phyloP scores from a whole-genome alignment of 352 stramenopile genomes.

The Globisporangium recalcitrans region DNA sequence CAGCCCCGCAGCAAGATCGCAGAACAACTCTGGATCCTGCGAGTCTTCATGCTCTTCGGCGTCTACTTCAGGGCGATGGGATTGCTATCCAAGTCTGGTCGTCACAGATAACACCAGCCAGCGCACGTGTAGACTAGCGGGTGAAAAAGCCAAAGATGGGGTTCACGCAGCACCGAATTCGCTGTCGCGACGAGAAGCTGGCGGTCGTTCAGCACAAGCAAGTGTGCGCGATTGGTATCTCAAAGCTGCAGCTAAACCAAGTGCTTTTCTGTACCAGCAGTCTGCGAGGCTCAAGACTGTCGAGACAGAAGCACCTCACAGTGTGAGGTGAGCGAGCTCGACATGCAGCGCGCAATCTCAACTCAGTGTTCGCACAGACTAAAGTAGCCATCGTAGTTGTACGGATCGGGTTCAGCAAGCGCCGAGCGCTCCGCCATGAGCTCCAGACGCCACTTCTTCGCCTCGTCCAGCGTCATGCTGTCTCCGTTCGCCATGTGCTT shows the following conservation, averaged over 20 bases:
- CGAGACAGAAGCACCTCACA: too few species aligned
- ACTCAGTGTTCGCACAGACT: constrained; percentile 15
- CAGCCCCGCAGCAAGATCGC: not conserved
- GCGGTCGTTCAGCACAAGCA: too few species aligned
- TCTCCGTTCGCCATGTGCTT: constrained; percentile 17
- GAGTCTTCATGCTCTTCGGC: not conserved
- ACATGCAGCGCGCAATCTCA: not conserved
- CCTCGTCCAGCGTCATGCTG: constrained; percentile 21
- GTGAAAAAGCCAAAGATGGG: not conserved
- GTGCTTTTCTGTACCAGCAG: too few species aligned
- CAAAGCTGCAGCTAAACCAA: too few species aligned
- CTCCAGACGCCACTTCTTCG: constrained; percentile 18
- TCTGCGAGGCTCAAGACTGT: too few species aligned
- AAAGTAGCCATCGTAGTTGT: constrained; percentile 10
- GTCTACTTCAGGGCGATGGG: too few species aligned
- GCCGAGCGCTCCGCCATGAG: constrained; percentile 28
- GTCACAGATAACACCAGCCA: not conserved
- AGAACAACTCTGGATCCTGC: not conserved
- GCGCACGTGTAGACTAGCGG: too few species aligned
- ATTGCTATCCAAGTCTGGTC: too few species aligned
- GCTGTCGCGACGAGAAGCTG: too few species aligned
- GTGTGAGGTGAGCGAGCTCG: too few species aligned
- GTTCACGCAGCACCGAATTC: not conserved
- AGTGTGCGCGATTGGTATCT: too few species aligned
- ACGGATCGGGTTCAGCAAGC: not conserved